A percentile compares a stretch with the other conserved stretches of the same genome.
phyloP scores from a whole-genome alignment of 768 basidiomycete species.

The Auricularia sp. region DNA sequence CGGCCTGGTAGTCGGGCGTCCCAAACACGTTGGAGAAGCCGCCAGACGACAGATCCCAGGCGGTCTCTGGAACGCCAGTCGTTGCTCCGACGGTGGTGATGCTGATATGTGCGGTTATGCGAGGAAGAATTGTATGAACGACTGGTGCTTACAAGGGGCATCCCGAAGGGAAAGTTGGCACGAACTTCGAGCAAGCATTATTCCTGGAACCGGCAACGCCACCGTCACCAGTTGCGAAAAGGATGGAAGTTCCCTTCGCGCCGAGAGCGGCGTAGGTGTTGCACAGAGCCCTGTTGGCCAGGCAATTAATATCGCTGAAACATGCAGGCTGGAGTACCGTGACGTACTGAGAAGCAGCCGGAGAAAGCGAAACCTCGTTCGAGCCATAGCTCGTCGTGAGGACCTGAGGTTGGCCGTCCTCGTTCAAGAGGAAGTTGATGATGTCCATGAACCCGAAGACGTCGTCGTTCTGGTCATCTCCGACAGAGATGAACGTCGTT shows the following conservation, averaged over 20 bases:
- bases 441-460: slow-evolving; percentile 18
- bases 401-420: slow-evolving; percentile 18
- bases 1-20: slow-evolving; percentile 19
- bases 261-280: slow-evolving; percentile 18
- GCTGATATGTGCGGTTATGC: neutral
- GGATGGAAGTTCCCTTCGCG: slow-evolving; percentile 10
- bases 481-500: slow-evolving; percentile 19
- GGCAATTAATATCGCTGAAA: neutral
- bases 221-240: slow-evolving; percentile 14
- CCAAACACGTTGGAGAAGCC: slow-evolving; percentile 46
- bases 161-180: slow-evolving; percentile 12
- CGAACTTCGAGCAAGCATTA: slow-evolving; percentile 8
- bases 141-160: slow-evolving; percentile 9
- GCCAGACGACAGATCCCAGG: slow-evolving; percentile 42
- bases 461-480: slow-evolving; percentile 8
- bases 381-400: slow-evolving; percentile 20
- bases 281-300: slow-evolving; percentile 17
- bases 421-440: slow-evolving; percentile 17
- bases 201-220: slow-evolving; percentile 11
- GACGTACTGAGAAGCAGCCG: slow-evolving; percentile 5
- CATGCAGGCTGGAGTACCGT: slow-evolving; percentile 11
- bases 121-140: neutral
- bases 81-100: neutral
- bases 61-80: neutral
- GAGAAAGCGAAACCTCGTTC: slow-evolving; percentile 15